Evolutionary conservation across 345 rosid genomes (phyloP), one percentile per base, ranked within the genome.

Genomic region (Citrus medica): DNA sequence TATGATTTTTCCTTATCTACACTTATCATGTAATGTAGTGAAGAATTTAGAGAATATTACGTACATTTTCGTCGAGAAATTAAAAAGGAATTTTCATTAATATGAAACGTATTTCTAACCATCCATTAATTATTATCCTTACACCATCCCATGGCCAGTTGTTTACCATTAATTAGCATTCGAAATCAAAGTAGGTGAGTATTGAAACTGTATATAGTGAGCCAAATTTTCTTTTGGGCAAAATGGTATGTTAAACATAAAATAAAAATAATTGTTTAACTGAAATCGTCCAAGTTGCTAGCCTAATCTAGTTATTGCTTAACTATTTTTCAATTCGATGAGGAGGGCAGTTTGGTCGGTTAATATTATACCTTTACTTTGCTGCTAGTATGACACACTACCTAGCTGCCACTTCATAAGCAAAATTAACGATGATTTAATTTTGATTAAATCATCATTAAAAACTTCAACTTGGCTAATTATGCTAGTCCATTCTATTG

Each of bases 121-220:
- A 53, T 53, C 5, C 24, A 14, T 63, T 28, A 27, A 0, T 30
- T 14, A 1, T 63, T 63, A 6, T 6, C 19, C 40, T 16, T 40
- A n/a, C 16, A 4, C 21, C 22, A 5, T 66, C 35, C 27, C 24
- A 35, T 63, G 40, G 2, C 21, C 30, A 46, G 61, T 40, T 63
- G 69, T 63, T 75, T 12, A 64, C 10, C 21, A 51, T 75, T 70
- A 38, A 51, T 75, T 53, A 53, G 2, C 62, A 76, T 28, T 63
- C 62, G 28, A 76, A 76, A 76, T 80, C 69, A 56, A 65, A 30
- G 83, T 81, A 9, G 83, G 80, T 71, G 64, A 65, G n/a, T 21
- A 30, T 9, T 4, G 14, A 33, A 28, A 58, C 22, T 28, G n/a
- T 42, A 42, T 2, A 42, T 10, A 10, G 42, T 35, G 46, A 67